Conservation (phyloP, 2,329 filamentous ascomycete species). For the Penicillium nordicum region DNA sequence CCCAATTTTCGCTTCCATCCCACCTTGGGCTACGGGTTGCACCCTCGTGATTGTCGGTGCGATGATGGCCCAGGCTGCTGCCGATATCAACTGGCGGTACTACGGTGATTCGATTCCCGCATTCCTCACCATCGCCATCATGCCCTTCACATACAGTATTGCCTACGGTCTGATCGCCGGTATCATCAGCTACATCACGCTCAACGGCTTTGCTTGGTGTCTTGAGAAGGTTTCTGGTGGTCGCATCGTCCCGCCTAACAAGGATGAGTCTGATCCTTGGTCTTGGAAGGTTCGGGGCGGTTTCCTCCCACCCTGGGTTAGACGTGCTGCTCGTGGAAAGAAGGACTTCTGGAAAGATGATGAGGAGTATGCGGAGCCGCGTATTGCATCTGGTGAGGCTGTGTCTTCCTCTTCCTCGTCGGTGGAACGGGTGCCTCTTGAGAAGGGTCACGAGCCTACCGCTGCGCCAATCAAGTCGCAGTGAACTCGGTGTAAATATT, state of each 20-base stretch:
- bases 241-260: constrained; percentile 69
- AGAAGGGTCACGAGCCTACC: constrained; percentile 8
- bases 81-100: constrained; percentile 86
- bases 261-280: constrained; percentile 75
- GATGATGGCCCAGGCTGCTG: constrained; percentile 75
- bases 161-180: constrained; percentile 81
- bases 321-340: constrained; percentile 62
- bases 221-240: constrained; percentile 65
- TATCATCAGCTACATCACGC: constrained; percentile 69
- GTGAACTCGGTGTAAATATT: neutral
- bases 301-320: constrained; percentile 70
- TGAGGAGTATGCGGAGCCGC: constrained; percentile 21
- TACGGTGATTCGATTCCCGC: constrained; percentile 79
- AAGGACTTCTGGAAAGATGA: constrained; percentile 65
- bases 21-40: constrained; percentile 83
- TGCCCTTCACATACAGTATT: constrained; percentile 89
- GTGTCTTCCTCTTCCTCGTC: constrained; percentile 12
- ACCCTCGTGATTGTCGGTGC: constrained; percentile 85
- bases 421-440: constrained; percentile 18
- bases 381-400: constrained; percentile 5
- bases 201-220: constrained; percentile 70
- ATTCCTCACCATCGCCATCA: constrained; percentile 76
- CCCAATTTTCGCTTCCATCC: constrained; percentile 84
- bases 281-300: constrained; percentile 73
- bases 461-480: neutral